These are phyloP conservation scores for grape (Vitis vinifera) DNA, from an alignment of 164 flowering plant genomes.

Conservation along the genomic window ASM3070453v1 NC_081811.1:8040501-8041000, in stretches of 20 bases:
- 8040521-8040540: background rate
- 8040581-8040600: background rate
- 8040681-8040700: slow-evolving; percentile 19
- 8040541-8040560: background rate
- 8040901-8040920: background rate
- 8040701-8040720: slow-evolving; percentile 88
- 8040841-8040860: background rate
- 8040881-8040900: background rate
- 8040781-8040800: background rate
- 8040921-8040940: too few species aligned
- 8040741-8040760: slow-evolving; percentile 60
- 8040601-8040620: background rate
- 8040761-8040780: slow-evolving; percentile 5
- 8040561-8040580: background rate
- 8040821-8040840: background rate
- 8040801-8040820: background rate
- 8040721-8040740: slow-evolving; percentile 80
- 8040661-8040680: background rate
- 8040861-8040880: background rate
- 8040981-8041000: background rate
- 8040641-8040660: background rate
- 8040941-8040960: too few species aligned
- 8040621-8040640: background rate
- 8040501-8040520: background rate
- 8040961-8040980: too few species aligned